phyloP scores from a whole-genome alignment of 129 eudicot species.

The Saussurea involucrata region DNA sequence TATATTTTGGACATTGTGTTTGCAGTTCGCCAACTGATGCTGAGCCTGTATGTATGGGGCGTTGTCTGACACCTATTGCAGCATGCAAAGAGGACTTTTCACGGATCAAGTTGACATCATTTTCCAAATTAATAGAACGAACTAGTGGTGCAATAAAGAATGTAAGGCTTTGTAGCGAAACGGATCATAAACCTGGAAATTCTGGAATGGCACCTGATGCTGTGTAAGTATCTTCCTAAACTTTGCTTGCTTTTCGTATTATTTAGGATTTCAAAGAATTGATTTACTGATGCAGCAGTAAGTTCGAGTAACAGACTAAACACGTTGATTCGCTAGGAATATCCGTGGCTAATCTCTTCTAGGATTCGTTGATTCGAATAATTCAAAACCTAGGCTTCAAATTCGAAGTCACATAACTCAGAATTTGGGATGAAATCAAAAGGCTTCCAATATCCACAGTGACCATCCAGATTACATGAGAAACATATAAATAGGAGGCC shows the following conservation, averaged over 20 bases:
- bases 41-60: conserved; percentile 35
- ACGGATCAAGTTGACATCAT: conserved; percentile 76
- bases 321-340: too few relatives aligned
- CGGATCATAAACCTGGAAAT: conserved; percentile 70
- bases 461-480: too few relatives aligned
- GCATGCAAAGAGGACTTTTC: conserved; percentile 90
- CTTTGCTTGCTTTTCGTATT: neutral
- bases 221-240: conserved; percentile 50
- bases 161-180: conserved; percentile 73
- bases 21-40: conserved; percentile 56
- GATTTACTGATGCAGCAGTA: too few relatives aligned
- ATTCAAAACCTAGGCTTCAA: too few relatives aligned
- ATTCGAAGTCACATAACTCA: too few relatives aligned
- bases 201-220: conserved; percentile 99
- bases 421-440: too few relatives aligned
- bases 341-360: too few relatives aligned
- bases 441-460: too few relatives aligned
- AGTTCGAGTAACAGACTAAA: too few relatives aligned
- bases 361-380: too few relatives aligned
- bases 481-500: too few relatives aligned
- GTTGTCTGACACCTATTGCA: conserved; percentile 63
- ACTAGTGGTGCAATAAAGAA: conserved; percentile 75
- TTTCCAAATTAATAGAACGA: conserved; percentile 72
- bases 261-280: neutral
- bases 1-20: neutral